phyloP scores from a whole-genome alignment of 495 filamentous ascomycete genomes.

The Xylaria scruposa region DNA sequence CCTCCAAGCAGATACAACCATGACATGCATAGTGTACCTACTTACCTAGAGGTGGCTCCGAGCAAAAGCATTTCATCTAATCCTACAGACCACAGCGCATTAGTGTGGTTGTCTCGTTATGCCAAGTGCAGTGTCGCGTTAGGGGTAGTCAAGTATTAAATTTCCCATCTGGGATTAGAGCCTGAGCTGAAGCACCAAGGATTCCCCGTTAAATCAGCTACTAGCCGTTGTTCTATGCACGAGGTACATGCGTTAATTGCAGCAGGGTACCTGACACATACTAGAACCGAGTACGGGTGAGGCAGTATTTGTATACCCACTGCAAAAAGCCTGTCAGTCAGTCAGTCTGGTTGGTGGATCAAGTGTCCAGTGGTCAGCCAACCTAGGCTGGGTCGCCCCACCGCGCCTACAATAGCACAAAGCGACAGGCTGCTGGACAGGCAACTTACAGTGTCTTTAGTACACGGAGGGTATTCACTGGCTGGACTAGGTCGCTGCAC shows the following conservation, averaged over 20 bases:
- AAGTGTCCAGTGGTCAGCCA: conserved; percentile 4
- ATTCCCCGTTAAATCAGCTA: conserved; percentile 19
- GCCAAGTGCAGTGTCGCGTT: conserved; percentile 14
- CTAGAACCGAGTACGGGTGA: background rate
- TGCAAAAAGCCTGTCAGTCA: conserved; percentile 6
- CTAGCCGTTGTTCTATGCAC: background rate
- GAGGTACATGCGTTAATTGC: background rate
- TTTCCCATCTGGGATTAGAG: conserved; percentile 16
- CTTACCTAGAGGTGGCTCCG: background rate
- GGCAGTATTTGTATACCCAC: background rate
- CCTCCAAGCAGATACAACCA: conserved; percentile 1
- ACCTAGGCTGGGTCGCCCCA: background rate
- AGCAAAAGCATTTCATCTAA: conserved; percentile 2
- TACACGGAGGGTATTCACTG: background rate
- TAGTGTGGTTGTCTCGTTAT: conserved; percentile 3
- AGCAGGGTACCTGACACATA: background rate
- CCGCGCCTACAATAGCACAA: conserved; percentile 9
- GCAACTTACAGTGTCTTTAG: background rate
- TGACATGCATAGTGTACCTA: conserved; percentile 6
- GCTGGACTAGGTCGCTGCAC: conserved; percentile 11
- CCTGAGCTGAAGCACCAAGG: conserved; percentile 19
- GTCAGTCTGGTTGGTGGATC: background rate
- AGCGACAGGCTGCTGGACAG: background rate
- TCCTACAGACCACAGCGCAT: conserved; percentile 6
- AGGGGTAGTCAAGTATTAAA: conserved; percentile 11